phyloP scores from a whole-genome alignment of 768 basidiomycete species.

The Tricholomella constricta region DNA sequence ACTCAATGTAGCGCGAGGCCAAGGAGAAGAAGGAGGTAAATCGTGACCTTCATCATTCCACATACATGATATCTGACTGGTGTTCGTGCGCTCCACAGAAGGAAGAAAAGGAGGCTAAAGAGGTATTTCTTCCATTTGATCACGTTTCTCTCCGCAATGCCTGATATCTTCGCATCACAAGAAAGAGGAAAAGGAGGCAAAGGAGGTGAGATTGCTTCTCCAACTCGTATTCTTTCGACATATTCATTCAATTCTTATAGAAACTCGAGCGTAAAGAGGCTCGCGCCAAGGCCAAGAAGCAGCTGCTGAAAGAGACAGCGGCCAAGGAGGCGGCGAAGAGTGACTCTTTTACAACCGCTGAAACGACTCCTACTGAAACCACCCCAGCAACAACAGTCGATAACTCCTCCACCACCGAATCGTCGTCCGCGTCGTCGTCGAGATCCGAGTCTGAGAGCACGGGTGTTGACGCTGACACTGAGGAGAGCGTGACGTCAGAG shows the following conservation, averaged over 20 bases:
- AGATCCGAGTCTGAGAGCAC: constrained; percentile 65
- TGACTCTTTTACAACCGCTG: constrained; percentile 34
- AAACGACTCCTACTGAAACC: constrained; percentile 38
- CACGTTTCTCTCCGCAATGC: constrained; percentile 1
- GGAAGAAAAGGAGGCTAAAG: constrained; percentile 54
- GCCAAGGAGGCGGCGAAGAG: constrained; percentile 39
- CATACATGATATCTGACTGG: constrained; percentile 3
- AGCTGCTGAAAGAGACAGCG: constrained; percentile 15
- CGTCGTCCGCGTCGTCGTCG: constrained; percentile 41
- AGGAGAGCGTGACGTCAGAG: constrained; percentile 77
- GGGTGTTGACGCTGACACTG: constrained; percentile 71
- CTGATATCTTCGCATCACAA: constrained; percentile 12
- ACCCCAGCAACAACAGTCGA: constrained; percentile 24
- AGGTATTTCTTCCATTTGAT: constrained; percentile 30
- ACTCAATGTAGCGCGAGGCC: constrained; percentile 62
- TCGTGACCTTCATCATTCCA: not conserved
- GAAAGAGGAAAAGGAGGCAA: constrained; percentile 57
- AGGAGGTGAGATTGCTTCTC: constrained; percentile 47
- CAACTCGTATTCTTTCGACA: not conserved
- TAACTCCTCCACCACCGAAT: constrained; percentile 25
- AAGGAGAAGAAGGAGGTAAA: constrained; percentile 65
- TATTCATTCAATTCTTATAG: constrained; percentile 29
- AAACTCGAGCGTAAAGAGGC: constrained; percentile 58
- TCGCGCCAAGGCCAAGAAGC: constrained; percentile 57
- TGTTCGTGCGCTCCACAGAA: constrained; percentile 29